Evolutionary conservation across 2,329 filamentous ascomycete genomes (phyloP).

Genomic region (Colletotrichum endophyticum): DNA sequence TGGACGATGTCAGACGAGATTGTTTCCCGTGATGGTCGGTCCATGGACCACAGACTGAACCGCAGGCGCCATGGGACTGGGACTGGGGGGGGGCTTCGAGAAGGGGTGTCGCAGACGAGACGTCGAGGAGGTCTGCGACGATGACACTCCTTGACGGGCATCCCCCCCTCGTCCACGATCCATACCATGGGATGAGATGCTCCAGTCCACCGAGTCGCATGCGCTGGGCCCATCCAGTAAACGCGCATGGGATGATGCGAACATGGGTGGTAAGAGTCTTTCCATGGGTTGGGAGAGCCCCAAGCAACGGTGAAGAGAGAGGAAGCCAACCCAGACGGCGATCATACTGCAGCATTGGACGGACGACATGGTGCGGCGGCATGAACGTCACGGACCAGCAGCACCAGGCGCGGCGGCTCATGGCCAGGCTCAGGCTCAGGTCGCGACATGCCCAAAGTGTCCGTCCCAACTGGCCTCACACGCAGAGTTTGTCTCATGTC

Average conservation of each 20-base stretch:
- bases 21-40: background rate
- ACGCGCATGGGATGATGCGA: background rate
- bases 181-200: background rate
- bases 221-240: background rate
- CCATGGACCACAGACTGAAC: background rate
- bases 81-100: background rate
- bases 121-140: conserved; percentile 3
- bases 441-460: background rate
- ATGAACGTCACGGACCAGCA: conserved; percentile 9
- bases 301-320: background rate
- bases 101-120: background rate
- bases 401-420: background rate
- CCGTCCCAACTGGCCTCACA: conserved; percentile 9
- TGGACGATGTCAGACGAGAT: background rate
- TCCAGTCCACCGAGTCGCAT: background rate
- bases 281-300: background rate
- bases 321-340: conserved; percentile 5
- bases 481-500: conserved; percentile 7
- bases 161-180: background rate
- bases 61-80: background rate
- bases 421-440: background rate
- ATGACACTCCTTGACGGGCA: conserved; percentile 2
- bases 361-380: conserved; percentile 16
- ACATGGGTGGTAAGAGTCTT: background rate
- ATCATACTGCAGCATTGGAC: conserved; percentile 17